Conservation (phyloP, 805 yeast genomes). For the Candida easanensis region DNA sequence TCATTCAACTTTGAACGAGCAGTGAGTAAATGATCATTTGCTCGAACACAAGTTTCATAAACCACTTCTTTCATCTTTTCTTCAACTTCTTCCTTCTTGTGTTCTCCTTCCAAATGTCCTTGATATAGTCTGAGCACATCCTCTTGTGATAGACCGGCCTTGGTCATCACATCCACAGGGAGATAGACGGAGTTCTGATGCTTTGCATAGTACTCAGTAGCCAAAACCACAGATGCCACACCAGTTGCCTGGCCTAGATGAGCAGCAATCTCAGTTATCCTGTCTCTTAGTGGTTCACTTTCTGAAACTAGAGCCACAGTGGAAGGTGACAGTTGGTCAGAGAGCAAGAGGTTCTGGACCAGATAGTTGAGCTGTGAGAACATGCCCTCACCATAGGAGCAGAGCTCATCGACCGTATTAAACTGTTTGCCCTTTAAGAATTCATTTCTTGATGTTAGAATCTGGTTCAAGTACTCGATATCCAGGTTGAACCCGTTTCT, state of each 20-base stretch:
- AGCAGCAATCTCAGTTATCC: slow-evolving; percentile 61
- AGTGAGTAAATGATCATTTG: slow-evolving; percentile 76
- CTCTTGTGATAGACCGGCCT: slow-evolving; percentile 60
- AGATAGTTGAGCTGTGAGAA: slow-evolving; percentile 71
- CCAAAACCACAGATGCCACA: slow-evolving; percentile 60
- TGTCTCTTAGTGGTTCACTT: slow-evolving; percentile 40
- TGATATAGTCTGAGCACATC: slow-evolving; percentile 45
- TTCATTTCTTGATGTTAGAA: slow-evolving; percentile 55
- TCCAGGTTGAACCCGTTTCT: slow-evolving; percentile 49
- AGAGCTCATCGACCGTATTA: slow-evolving; percentile 51
- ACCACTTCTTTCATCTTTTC: slow-evolving; percentile 53
- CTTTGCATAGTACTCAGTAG: slow-evolving; percentile 54
- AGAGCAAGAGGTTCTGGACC: slow-evolving; percentile 55
- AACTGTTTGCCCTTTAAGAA: slow-evolving; percentile 49
- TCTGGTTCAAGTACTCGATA: slow-evolving; percentile 51
- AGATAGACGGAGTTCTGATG: slow-evolving; percentile 43
- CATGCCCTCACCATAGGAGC: slow-evolving; percentile 78
- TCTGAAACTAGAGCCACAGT: slow-evolving; percentile 46
- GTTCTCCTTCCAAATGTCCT: slow-evolving; percentile 19
- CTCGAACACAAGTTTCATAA: slow-evolving; percentile 67
- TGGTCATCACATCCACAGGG: slow-evolving; percentile 60
- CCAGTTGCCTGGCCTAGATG: slow-evolving; percentile 84
- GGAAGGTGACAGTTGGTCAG: slow-evolving; percentile 56
- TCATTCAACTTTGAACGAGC: slow-evolving; percentile 54
- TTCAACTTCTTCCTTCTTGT: slow-evolving; percentile 24